Conservation (phyloP, 169 alveolate species). For the Plasmodium cynomolgi region DNA sequence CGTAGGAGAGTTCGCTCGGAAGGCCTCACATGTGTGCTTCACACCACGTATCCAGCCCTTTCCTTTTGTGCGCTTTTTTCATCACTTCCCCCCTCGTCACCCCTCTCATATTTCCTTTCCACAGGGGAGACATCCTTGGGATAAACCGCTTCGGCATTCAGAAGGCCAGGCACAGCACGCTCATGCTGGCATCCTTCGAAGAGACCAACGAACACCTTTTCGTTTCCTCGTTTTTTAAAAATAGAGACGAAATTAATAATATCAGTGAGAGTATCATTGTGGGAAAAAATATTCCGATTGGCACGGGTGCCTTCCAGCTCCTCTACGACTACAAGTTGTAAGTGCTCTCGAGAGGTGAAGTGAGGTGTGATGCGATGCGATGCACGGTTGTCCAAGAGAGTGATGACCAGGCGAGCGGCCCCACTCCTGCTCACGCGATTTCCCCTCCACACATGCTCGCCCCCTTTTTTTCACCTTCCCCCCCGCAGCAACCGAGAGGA, state of each 20-base stretch:
- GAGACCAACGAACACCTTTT: constrained; percentile 98
- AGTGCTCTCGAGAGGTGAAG: neutral
- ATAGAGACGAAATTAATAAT: constrained; percentile 93
- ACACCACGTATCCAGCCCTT: neutral
- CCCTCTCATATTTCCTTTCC: neutral
- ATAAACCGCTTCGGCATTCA: constrained; percentile 97
- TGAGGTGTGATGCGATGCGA: neutral
- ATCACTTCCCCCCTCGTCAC: neutral
- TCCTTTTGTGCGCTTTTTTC: neutral
- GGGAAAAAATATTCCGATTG: constrained; percentile 96
- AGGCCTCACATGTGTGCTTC: no score
- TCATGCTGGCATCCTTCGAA: constrained; percentile 99
- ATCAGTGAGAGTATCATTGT: constrained; percentile 97
- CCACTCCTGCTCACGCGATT: neutral
- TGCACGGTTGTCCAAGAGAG: neutral
- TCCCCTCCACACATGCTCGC: neutral
- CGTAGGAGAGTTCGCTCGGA: no score
- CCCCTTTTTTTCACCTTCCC: neutral
- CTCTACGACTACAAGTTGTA: constrained; percentile 62
- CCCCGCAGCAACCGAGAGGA: constrained; percentile 16
- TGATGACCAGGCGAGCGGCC: neutral
- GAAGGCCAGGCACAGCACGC: constrained; percentile 97
- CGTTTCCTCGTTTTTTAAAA: constrained; percentile 96
- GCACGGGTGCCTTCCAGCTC: constrained; percentile 95
- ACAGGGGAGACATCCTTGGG: constrained; percentile 95